Evolutionary conservation across 1,139 yeast genomes (phyloP).

Genomic region (Kurtzmaniella natalensis): DNA sequence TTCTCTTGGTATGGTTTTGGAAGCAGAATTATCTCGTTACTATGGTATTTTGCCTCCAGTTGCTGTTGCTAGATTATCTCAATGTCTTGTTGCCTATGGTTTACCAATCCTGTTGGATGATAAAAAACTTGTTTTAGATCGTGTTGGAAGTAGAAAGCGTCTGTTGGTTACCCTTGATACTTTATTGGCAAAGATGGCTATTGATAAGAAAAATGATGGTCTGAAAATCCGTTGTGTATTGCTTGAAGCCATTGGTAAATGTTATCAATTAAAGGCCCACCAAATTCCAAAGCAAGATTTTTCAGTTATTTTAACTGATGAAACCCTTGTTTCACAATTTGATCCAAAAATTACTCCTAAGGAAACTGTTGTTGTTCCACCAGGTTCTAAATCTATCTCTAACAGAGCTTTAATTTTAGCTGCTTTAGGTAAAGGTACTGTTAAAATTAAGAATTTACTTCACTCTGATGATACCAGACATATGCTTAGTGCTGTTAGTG

Average conservation of each 20-base stretch:
- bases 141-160: slow-evolving; percentile 61
- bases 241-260: slow-evolving; percentile 79
- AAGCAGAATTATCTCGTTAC: slow-evolving; percentile 90
- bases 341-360: slow-evolving; percentile 31
- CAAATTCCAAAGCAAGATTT: slow-evolving; percentile 76
- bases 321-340: slow-evolving; percentile 62
- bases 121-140: slow-evolving; percentile 44
- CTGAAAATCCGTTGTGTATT: slow-evolving; percentile 82
- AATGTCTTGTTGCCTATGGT: slow-evolving; percentile 80
- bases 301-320: slow-evolving; percentile 81
- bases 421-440: slow-evolving; percentile 83
- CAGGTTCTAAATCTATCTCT: slow-evolving; percentile 96
- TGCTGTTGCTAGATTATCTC: slow-evolving; percentile 85
- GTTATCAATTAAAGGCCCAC: slow-evolving; percentile 86
- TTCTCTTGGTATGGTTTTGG: slow-evolving; percentile 88
- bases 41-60: slow-evolving; percentile 86
- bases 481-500: slow-evolving; percentile 83
- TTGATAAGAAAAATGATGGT: slow-evolving; percentile 96
- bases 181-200: slow-evolving; percentile 80
- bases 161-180: slow-evolving; percentile 64
- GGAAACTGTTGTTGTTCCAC: slow-evolving; percentile 64
- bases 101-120: slow-evolving; percentile 81
- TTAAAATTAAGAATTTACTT: slow-evolving; percentile 75
- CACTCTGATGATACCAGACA: slow-evolving; percentile 96
- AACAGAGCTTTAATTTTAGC: slow-evolving; percentile 92